phyloP scores from a whole-genome alignment of 495 filamentous ascomycete species.

The Bryoglossum gracile region DNA sequence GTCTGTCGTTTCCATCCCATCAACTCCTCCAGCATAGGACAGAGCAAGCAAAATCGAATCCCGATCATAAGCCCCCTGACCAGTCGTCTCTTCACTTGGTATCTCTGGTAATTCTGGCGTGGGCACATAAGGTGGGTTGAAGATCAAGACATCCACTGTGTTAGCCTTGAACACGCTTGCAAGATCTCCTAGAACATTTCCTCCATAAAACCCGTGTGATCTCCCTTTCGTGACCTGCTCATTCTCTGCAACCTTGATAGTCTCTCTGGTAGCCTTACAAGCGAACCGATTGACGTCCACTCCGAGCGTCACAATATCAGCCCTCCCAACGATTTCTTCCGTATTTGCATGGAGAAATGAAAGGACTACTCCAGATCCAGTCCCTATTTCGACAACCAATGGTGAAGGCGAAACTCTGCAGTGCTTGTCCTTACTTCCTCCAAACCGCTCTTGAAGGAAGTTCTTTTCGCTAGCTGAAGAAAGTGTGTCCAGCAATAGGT shows the following conservation, averaged over 20 bases:
- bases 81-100: conserved; percentile 26
- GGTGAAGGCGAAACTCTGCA: conserved; percentile 33
- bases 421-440: not conserved
- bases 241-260: conserved; percentile 11
- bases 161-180: conserved; percentile 44
- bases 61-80: conserved; percentile 8
- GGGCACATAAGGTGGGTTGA: conserved; percentile 96
- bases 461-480: conserved; percentile 61
- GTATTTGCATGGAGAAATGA: conserved; percentile 79
- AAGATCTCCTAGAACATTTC: conserved; percentile 60
- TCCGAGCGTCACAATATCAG: conserved; percentile 61
- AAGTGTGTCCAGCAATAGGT: conserved; percentile 86
- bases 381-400: conserved; percentile 77
- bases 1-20: conserved; percentile 92
- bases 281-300: conserved; percentile 79
- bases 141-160: conserved; percentile 75
- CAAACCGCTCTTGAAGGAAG: conserved; percentile 64
- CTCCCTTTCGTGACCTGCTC: conserved; percentile 49
- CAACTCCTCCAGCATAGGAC: conserved; percentile 77
- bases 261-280: conserved; percentile 30
- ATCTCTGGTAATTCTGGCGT: conserved; percentile 59
- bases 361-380: conserved; percentile 85
- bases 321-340: conserved; percentile 59
- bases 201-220: conserved; percentile 42
- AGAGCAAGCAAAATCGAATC: conserved; percentile 79